A percentile compares a stretch with the other conserved stretches of the same genome.
phyloP scores from a whole-genome alignment of 2,329 filamentous ascomycete species.

The Talaromyces pinophilus region DNA sequence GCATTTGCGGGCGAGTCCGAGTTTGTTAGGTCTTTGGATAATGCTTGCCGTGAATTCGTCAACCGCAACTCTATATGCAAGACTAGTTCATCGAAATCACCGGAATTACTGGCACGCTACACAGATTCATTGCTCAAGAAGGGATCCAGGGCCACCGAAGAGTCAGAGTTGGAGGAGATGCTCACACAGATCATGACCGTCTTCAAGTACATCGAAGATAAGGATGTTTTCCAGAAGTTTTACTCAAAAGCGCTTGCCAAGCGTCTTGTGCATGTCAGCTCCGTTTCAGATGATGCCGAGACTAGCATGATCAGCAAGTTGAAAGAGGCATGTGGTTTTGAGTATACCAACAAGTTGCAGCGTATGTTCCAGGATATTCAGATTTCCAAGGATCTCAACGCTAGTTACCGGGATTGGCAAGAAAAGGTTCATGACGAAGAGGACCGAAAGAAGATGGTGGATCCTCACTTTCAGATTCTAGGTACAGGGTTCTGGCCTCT shows the following conservation, averaged over 20 bases:
- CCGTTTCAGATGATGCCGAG: conserved; percentile 94
- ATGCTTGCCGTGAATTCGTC: conserved; percentile 96
- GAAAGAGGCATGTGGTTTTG: conserved; percentile 97
- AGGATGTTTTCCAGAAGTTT: conserved; percentile 99
- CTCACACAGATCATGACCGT: conserved; percentile 96
- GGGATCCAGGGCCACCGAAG: conserved; percentile 84
- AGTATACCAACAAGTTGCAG: conserved; percentile 99
- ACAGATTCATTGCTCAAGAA: conserved; percentile 91
- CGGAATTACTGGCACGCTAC: conserved; percentile 92
- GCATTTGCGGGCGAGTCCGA: conserved; percentile 96
- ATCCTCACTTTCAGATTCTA: conserved; percentile 88
- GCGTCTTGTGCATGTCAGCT: conserved; percentile 90
- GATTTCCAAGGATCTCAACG: conserved; percentile 95
- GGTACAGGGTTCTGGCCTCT: conserved; percentile 98
- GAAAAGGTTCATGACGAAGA: conserved; percentile 64
- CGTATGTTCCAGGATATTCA: conserved; percentile 99
- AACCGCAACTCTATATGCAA: conserved; percentile 97
- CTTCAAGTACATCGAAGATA: conserved; percentile 99
- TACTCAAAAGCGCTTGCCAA: conserved; percentile 96
- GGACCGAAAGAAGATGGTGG: conserved; percentile 68
- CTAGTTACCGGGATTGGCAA: conserved; percentile 79
- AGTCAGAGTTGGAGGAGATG: conserved; percentile 86
- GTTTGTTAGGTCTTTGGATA: conserved; percentile 93
- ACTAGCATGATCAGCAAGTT: conserved; percentile 99
- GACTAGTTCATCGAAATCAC: conserved; percentile 87